Percentiles rank a stretch among this genome's conserved stretches.
phyloP scores from a whole-genome alignment of 768 basidiomycete species.

The Russula brevipes region DNA sequence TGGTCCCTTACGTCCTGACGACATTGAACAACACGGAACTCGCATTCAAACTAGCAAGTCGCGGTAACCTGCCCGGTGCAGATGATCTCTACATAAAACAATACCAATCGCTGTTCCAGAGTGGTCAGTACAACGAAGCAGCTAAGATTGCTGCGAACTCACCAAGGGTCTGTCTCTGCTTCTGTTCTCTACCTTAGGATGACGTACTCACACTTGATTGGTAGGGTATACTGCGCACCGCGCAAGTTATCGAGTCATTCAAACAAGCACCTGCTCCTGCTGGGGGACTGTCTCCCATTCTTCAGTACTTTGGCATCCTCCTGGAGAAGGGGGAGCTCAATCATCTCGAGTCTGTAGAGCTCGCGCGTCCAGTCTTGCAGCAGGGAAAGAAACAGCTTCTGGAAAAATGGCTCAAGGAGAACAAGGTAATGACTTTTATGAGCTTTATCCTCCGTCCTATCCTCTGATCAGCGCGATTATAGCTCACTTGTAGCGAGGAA shows the following conservation, averaged over 20 bases:
- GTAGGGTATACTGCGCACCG: slow-evolving; percentile 90
- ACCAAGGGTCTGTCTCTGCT: slow-evolving; percentile 58
- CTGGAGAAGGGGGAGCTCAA: slow-evolving; percentile 98
- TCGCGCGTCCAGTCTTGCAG: slow-evolving; percentile 91
- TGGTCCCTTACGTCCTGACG: slow-evolving; percentile 90
- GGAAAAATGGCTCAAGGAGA: slow-evolving; percentile 99
- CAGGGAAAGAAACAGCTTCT: slow-evolving; percentile 95
- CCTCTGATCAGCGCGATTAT: slow-evolving; percentile 4
- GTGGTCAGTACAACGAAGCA: slow-evolving; percentile 86
- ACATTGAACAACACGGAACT: slow-evolving; percentile 96
- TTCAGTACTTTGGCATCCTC: slow-evolving; percentile 98
- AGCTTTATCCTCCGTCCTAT: background rate
- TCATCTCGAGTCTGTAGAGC: slow-evolving; percentile 90
- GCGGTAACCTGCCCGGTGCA: slow-evolving; percentile 93
- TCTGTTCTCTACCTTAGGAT: slow-evolving; percentile 6
- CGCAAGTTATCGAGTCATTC: slow-evolving; percentile 95
- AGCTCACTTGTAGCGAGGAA: slow-evolving; percentile 98
- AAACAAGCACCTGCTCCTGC: slow-evolving; percentile 89
- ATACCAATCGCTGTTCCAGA: slow-evolving; percentile 85
- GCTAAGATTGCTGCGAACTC: slow-evolving; percentile 98
- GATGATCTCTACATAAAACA: slow-evolving; percentile 95
- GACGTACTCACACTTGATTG: background rate
- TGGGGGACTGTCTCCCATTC: slow-evolving; percentile 88
- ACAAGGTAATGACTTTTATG: slow-evolving; percentile 60
- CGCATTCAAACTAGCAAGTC: slow-evolving; percentile 95